Base-by-base conservation (phyloP, 139 green algal species). In the Limnomonas spitsbergensis region DNA sequence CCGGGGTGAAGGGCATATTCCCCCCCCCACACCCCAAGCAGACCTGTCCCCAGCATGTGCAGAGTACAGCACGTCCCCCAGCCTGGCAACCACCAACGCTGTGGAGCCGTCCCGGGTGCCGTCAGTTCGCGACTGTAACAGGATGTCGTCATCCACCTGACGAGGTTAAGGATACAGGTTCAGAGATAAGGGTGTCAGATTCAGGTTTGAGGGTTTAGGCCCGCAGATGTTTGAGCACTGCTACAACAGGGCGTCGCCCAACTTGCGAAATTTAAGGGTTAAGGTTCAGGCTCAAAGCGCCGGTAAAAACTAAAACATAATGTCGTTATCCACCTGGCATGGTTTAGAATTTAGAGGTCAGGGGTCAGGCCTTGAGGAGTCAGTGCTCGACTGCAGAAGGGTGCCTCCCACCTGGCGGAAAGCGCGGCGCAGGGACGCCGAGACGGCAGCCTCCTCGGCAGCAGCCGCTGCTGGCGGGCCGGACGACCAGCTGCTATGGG, bases 61-160 rank as follows among this genome's bases (percentile, higher is more conserved):
- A 27, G 83, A 74, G 38, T 90, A 94, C 37, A 95, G 72, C n/a
- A 75, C 56, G 34, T 88, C 73, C 2, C 86, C 84, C 1, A 95
- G 73, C 1, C 87, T 76, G 66, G 93, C 72, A 37, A 91, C 68
- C 38, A 93, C 79, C 36, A 95, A 76, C 3, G 81, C 90, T 2
- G 91, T 95, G 38, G 88, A 80, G 2, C 91, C 91, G 37, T 94
- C 88, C 0, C 87, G 86, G 20, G 54, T 78, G 27, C 83, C 86
- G 36, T 90, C 84, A 2, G 52, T 7, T 4, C 82, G 73, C 37
- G 81, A 82, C 4, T 68, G 47, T 3, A 68, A 69, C 76, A 95
- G 80, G 38, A 95, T 89, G 71, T 90, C 82, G 24, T 86, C 53
- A 40, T 95, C 91, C 9, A 90, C 40, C 29, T n/a, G n/a, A n/a